Base-by-base conservation (phyloP, 1,284 basidiomycete genomes). In the Cerioporus squamosus region DNA sequence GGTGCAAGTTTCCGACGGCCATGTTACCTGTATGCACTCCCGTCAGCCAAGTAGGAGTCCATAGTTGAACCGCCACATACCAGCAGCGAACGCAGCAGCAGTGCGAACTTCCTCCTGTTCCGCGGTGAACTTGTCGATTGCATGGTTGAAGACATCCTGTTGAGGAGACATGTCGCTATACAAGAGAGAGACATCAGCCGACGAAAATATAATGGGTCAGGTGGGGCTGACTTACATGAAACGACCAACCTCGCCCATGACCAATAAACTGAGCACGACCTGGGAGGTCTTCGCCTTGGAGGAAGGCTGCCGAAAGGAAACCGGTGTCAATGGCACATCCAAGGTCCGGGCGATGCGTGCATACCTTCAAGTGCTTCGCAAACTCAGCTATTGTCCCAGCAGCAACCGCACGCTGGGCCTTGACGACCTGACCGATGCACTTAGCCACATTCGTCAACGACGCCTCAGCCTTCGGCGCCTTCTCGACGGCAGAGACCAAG, bases 31-130 rank as follows among this genome's bases (percentile, higher is more conserved):
- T 12, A 18, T 20, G 2, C 24, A 40, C 17, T 12, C 3, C 40
- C 12, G 40, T 38, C 24, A 39, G 15, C 18, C 20, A 7, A 10
- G 6, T 18, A 23, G 24, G 3, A 12, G 9, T 33, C 5, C 1
- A 26, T 15, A 24, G 8, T 8, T 9, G 6, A 23, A 29, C 33
- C 5, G 12, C 12, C 15, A 43, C 39, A 4, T 6, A 88, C 93
- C 94, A 40, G 93, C 92, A 45, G 95, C 93, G 68, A 97, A 97
- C 0, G 95, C 93, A 44, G 95, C 95, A 42, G 95, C 92, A 45
- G 90, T 86, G 46, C 93, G 83, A 22, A 95, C 81, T 51, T 95
- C 93, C 70, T 97, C 93, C 62, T 90, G 87, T 33, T 90, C 85
- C 2, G 87, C 81, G 8, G 81, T 75, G 70, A 97, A 95, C 65